Conservation (phyloP, 2,329 filamentous ascomycete genomes). For the Parastagonospora nodorum region DNA sequence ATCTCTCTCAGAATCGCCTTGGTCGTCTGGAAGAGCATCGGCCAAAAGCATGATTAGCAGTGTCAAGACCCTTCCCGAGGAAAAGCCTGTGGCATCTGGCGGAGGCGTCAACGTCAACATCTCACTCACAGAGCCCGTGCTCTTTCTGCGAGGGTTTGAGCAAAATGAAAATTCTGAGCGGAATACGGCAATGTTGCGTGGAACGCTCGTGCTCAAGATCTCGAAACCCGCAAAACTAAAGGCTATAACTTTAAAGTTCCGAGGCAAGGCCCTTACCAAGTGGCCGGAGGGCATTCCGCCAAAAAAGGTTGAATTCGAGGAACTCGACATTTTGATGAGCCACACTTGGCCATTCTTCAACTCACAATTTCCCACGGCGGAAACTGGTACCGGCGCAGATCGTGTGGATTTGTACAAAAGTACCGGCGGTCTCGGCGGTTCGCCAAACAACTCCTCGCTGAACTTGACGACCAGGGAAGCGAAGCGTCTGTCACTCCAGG, state of each 20-base stretch:
- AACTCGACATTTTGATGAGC: conserved; percentile 83
- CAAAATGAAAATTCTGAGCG: conserved; percentile 67
- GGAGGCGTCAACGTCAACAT: conserved; percentile 78
- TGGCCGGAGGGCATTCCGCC: conserved; percentile 97
- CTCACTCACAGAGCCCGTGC: conserved; percentile 75
- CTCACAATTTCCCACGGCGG: conserved; percentile 65
- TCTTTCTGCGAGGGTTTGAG: conserved; percentile 80
- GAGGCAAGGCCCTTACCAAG: conserved; percentile 83
- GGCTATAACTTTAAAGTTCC: conserved; percentile 83
- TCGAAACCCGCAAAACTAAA: conserved; percentile 93
- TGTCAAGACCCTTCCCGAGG: conserved; percentile 46
- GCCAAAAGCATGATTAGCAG: conserved; percentile 42
- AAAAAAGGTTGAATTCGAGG: conserved; percentile 78
- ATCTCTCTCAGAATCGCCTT: conserved; percentile 47
- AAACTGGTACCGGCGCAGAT: conserved; percentile 67
- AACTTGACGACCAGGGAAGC: conserved; percentile 56
- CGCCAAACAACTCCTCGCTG: conserved; percentile 52
- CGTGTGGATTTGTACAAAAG: conserved; percentile 62
- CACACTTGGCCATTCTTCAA: conserved; percentile 95
- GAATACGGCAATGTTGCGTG: conserved; percentile 81
- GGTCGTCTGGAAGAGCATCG: conserved; percentile 43
- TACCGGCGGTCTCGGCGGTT: conserved; percentile 47
- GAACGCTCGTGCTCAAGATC: conserved; percentile 79
- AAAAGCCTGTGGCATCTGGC: conserved; percentile 77
- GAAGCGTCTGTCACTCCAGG: conserved; percentile 76